Evolutionary conservation across 1,284 basidiomycete genomes (phyloP).

Genomic region (Fomes fomentarius): DNA sequence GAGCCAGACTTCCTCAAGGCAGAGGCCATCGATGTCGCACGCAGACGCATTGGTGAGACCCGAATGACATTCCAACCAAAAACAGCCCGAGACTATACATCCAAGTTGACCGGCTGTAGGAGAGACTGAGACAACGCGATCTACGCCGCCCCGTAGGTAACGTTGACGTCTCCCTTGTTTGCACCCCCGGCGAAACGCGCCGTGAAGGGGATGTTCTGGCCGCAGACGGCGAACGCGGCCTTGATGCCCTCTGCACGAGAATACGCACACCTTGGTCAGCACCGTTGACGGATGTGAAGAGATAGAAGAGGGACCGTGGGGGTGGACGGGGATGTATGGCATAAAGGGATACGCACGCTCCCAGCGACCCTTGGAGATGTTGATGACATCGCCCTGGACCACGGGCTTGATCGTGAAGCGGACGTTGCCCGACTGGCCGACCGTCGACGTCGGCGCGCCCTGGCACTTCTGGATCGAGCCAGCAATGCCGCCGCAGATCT

Average conservation of each 20-base stretch:
- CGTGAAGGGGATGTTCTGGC: slow-evolving; percentile 35
- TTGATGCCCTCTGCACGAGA: slow-evolving; percentile 32
- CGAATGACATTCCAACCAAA: slow-evolving; percentile 7
- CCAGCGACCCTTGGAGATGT: slow-evolving; percentile 40
- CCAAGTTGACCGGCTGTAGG: neutral
- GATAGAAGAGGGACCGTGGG: no score
- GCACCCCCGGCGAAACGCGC: slow-evolving; percentile 35
- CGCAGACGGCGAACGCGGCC: slow-evolving; percentile 34
- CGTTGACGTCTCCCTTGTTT: slow-evolving; percentile 33
- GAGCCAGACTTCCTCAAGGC: no score
- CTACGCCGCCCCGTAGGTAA: slow-evolving; percentile 17
- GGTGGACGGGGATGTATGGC: no score
- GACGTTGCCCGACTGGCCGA: slow-evolving; percentile 31
- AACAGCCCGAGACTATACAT: slow-evolving; percentile 1
- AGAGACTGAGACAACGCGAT: neutral
- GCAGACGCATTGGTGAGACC: slow-evolving; percentile 1
- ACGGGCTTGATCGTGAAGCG: slow-evolving; percentile 35
- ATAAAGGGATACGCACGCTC: slow-evolving; percentile 27
- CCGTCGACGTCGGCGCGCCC: slow-evolving; percentile 34
- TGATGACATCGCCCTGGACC: slow-evolving; percentile 32
- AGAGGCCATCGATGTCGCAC: no score
- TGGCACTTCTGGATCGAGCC: slow-evolving; percentile 37
- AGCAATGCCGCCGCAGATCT: slow-evolving; percentile 38
- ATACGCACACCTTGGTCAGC: neutral
- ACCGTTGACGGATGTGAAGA: neutral